A percentile compares a stretch with the other conserved stretches of the same genome.
Conservation (phyloP, 306 rosid species). For the Vigna unguiculata region DNA sequence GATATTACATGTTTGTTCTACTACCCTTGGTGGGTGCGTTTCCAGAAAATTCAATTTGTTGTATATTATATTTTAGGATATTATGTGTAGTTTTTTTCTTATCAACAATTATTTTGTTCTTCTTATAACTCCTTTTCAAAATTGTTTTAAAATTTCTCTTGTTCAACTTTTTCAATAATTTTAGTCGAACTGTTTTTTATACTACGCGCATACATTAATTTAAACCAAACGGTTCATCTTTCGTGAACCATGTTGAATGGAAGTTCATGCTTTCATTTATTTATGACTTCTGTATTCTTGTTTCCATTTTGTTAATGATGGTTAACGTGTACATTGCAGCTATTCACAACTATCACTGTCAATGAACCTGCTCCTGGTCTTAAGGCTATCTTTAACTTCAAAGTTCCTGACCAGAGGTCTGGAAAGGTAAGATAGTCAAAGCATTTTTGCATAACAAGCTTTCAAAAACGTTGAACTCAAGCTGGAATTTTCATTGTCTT, state of each 20-base stretch:
- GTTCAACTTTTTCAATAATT: not conserved
- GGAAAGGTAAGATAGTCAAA: conserved; percentile 75
- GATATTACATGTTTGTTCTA: not conserved
- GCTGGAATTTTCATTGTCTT: not conserved
- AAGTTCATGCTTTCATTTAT: not conserved
- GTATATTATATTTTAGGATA: conserved; percentile 21
- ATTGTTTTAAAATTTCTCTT: not conserved
- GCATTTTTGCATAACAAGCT: conserved; percentile 6
- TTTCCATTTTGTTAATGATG: conserved; percentile 26
- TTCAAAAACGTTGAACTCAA: not conserved
- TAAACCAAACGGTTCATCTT: not conserved
- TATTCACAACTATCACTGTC: conserved; percentile 71
- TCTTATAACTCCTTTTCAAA: not conserved
- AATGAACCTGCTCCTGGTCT: conserved; percentile 91
- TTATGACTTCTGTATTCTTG: not conserved
- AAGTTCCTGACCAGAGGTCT: conserved; percentile 92
- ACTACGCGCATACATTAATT: not conserved
- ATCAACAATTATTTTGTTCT: not conserved
- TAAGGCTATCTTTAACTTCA: conserved; percentile 81
- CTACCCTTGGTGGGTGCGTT: not conserved
- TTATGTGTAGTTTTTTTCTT: not conserved
- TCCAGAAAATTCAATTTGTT: conserved; percentile 9
- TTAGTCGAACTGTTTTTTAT: conserved; percentile 14
- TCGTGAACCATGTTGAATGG: not conserved
- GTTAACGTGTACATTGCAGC: conserved; percentile 52